Base-by-base conservation (phyloP, 371 early-diverging fungal genomes). In the Actinomortierella wolfii region DNA sequence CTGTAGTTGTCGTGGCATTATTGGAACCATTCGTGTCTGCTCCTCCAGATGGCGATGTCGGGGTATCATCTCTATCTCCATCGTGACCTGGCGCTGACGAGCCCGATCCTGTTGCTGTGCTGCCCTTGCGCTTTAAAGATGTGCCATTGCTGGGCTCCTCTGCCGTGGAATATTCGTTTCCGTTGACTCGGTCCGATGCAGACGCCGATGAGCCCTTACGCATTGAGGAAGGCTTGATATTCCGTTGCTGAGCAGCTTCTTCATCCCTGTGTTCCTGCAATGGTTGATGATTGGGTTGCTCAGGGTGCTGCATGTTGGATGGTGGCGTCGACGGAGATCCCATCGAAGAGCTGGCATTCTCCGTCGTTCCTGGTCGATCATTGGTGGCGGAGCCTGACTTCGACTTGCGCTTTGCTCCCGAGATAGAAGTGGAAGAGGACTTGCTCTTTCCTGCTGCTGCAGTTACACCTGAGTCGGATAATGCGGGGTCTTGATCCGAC, bases 321-420 rank as follows among this genome's bases (percentile, higher is more conserved):
- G 63, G 29, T 7, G 59, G 52, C 55, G 55, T 29, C 13, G 62
- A 64, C n/a, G 61, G 64, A 13, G 62, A 49, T 15, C 66, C 73
- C 47, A 66, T 61, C 17, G 67, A 59, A 43, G 67, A 66, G 57
- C 66, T 66, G 63, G 66, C 56, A 59, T 65, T 66, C 56, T 62
- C 61, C 50, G 62, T 41, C 34, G 34, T 34, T 4, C 34, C 34
- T 34, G 34, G 4, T 11, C 34, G 34, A 34, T 11, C 34, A 34
- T 34, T 34, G 4, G 43, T 71, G 58, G 62, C 66, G 62, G 66
- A 71, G 58, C 51, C 62, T 62, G 61, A 57, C 59, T 56, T 64
- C 61, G 64, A 71, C 47, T 51, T 57, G 63, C 58, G 59, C 20
- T 23, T 56, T 61, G 59, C 34, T 11, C 4, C 34, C 34, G 62